phyloP scores from a whole-genome alignment of 2,329 filamentous ascomycete genomes.

The Drechslerella coelobrocha region DNA sequence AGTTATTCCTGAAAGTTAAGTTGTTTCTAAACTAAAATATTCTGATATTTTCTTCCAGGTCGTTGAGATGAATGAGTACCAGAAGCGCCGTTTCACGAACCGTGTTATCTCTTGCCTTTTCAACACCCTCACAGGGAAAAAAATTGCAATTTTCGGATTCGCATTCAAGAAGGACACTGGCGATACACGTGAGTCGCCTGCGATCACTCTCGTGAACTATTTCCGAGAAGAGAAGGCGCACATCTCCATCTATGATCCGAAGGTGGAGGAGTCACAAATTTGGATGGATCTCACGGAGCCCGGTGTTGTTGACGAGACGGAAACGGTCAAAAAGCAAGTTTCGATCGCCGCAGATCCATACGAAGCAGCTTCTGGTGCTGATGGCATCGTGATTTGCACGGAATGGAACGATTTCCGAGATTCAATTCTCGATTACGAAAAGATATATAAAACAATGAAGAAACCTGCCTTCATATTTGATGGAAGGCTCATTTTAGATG shows the following conservation, averaged over 20 bases:
- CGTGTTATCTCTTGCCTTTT: conserved; percentile 72
- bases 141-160: conserved; percentile 75
- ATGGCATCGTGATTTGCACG: conserved; percentile 64
- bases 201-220: conserved; percentile 71
- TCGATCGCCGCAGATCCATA: conserved; percentile 61
- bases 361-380: conserved; percentile 60
- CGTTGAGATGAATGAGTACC: conserved; percentile 77
- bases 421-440: conserved; percentile 61
- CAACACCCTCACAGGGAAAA: conserved; percentile 73
- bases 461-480: conserved; percentile 64
- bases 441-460: conserved; percentile 60
- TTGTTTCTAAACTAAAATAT: background rate
- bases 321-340: conserved; percentile 56
- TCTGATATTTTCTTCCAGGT: conserved; percentile 59
- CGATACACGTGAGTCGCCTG: conserved; percentile 75
- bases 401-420: conserved; percentile 64
- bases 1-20: conserved; percentile 1
- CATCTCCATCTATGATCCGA: conserved; percentile 65
- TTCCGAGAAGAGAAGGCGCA: conserved; percentile 70
- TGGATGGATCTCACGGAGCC: conserved; percentile 55
- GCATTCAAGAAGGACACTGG: conserved; percentile 82
- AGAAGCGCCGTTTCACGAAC: conserved; percentile 71
- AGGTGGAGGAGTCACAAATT: conserved; percentile 60
- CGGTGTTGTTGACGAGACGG: conserved; percentile 55
- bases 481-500: conserved; percentile 58